Percentiles rank a stretch among this genome's conserved stretches.
Conservation (phyloP, 805 yeast species). For the Ogataea neopini region DNA sequence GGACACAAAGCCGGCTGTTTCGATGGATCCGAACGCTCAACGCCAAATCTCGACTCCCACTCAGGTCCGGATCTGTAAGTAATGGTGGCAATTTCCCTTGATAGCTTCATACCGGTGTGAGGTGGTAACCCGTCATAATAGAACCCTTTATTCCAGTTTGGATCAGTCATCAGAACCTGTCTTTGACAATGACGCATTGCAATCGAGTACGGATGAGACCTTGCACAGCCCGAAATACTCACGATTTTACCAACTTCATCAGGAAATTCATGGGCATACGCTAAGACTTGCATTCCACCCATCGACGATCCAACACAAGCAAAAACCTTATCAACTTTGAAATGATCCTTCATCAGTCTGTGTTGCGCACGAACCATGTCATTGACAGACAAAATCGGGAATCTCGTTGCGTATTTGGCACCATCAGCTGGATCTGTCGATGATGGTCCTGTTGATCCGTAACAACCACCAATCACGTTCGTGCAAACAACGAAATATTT, state of each 20-base stretch:
- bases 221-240: constrained; percentile 88
- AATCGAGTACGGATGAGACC: constrained; percentile 91
- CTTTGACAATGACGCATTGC: constrained; percentile 93
- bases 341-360: constrained; percentile 58
- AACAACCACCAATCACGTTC: constrained; percentile 92
- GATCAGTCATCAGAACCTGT: constrained; percentile 92
- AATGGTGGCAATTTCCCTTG: constrained; percentile 91
- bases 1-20: constrained; percentile 88
- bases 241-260: constrained; percentile 71
- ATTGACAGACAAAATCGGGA: constrained; percentile 81
- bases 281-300: constrained; percentile 99
- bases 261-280: constrained; percentile 83
- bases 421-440: constrained; percentile 69
- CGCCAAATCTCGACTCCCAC: constrained; percentile 92
- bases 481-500: constrained; percentile 85
- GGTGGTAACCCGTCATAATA: constrained; percentile 78
- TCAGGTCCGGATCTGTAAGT: constrained; percentile 96
- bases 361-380: constrained; percentile 93
- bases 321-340: constrained; percentile 63
- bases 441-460: constrained; percentile 93
- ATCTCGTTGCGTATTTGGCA: constrained; percentile 76
- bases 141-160: constrained; percentile 90
- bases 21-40: constrained; percentile 79
- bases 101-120: constrained; percentile 91
- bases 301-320: constrained; percentile 90